Percentiles rank a stretch among this genome's conserved stretches.
Evolutionary conservation across 2,329 filamentous ascomycete species (phyloP).

Genomic region (Simplicillium aogashimaense): DNA sequence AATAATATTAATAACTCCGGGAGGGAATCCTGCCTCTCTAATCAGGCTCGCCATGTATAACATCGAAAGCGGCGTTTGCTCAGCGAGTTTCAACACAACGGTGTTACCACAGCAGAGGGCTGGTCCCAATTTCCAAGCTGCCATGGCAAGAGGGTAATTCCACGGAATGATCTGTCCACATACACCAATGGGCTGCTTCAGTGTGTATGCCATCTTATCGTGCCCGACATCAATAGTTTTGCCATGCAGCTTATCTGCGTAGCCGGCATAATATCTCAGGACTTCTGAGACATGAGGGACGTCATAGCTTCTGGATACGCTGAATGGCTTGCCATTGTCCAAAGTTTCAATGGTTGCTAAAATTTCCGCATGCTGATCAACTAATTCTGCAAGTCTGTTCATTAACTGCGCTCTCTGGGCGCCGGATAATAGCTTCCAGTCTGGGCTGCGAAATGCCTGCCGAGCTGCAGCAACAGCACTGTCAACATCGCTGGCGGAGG

Average conservation of each 20-base stretch:
- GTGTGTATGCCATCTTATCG: conserved; percentile 65
- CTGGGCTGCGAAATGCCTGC: conserved; percentile 54
- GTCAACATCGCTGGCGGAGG: conserved; percentile 57
- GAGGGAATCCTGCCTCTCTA: conserved; percentile 61
- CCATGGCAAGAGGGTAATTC: conserved; percentile 73
- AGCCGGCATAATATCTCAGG: conserved; percentile 69
- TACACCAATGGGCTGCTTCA: conserved; percentile 69
- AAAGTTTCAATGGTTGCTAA: conserved; percentile 54
- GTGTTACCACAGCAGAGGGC: conserved; percentile 49
- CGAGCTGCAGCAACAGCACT: conserved; percentile 59
- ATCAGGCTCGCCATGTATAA: conserved; percentile 53
- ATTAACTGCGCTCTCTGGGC: conserved; percentile 61
- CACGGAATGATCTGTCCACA: conserved; percentile 71
- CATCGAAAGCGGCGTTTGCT: conserved; percentile 51
- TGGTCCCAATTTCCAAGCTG: conserved; percentile 46
- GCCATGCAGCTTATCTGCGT: conserved; percentile 70
- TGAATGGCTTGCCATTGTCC: conserved; percentile 74
- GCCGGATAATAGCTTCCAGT: conserved; percentile 59
- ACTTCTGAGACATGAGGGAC: conserved; percentile 37
- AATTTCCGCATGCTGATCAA: conserved; percentile 50
- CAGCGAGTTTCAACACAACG: conserved; percentile 48
- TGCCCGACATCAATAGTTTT: conserved; percentile 65
- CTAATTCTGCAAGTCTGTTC: conserved; percentile 58
- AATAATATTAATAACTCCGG: conserved; percentile 62
- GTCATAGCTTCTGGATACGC: conserved; percentile 54